Evolutionary conservation across 2,329 filamentous ascomycete species (phyloP), one percentile per base, ranked within the genome.

Genomic region (Sodiomyces alkalinus): DNA sequence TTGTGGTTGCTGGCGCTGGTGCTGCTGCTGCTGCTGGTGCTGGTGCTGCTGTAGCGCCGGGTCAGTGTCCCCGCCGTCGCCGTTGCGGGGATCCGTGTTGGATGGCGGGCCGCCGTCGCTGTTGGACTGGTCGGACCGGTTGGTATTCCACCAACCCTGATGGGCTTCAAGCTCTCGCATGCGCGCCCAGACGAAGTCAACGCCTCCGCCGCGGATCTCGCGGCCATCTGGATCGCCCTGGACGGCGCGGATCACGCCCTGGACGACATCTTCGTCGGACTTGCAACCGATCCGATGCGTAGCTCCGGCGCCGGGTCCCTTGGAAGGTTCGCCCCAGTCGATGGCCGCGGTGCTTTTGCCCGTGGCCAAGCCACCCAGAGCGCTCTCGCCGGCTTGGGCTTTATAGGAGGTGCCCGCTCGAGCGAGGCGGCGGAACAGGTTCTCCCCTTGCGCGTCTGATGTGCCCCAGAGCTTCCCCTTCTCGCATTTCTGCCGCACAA

Each of bases 401-500:
- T 72, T 71, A 47, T 76, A 76, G 9, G 62, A 56, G 9, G 65
- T 68, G 26, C 72, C 72, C 11, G 72, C 60, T 24, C 75, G 64
- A 4, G 65, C 68, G 4, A 98, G 64, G 7, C 87, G 74, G 40
- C 77, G 80, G 60, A 96, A 98, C 27, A 98, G 73, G 40, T 83
- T 87, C 55, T 98, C 90, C 22, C 74, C 76, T 25, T 74, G 75
- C 2, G 74, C 66, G 23, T 92, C 83, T 27, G 72, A 72, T 0
- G 77, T 78, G 19, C 83, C 90, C 81, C 86, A 98, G 15, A 62
- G 55, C 38, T 80, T 80, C 22, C 90, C 90, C 53, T 81, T 90
- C 50, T 96, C 86, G 49, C 87, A 94, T 51, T 98, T 98, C 46
- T 87, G 77, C 52, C 90, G 92, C 26, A 96, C 74, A 2, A 98